Base-by-base conservation (phyloP, 2,329 filamentous ascomycete species). In the Tolypocladium tropicale region DNA sequence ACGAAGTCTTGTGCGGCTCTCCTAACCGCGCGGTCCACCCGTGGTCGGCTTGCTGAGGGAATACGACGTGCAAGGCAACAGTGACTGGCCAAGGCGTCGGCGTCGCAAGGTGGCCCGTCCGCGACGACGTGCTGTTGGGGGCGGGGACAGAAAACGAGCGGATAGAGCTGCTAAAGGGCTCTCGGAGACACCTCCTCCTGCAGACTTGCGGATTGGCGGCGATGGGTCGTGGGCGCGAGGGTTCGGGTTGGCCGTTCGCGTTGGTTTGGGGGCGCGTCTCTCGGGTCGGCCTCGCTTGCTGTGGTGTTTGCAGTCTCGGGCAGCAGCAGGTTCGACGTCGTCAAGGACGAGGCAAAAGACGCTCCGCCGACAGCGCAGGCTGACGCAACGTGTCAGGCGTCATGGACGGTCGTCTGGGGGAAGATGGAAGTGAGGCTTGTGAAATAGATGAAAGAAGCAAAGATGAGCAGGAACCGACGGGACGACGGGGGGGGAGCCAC, bases 381-480 rank as follows among this genome's bases (percentile, higher is more conserved):
- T 4, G 12, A 5, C 18, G 41, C 41, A 23, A 46, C 41, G 41
- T 7, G 14, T 28, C 41, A 28, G 9, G 12, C 36, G 49, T 52
- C 49, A 23, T 43, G n/a, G 34, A 21, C 25, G 41, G 39, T 52
- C 28, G 39, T 25, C 57, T 52, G 36, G 53, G 52, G 37, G 46
- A 28, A 28, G 53, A 51, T 18, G 50, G 43, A 52, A 48, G 21
- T 48, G 53, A 34, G 34, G 46, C 52, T 43, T 28, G 52, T 43
- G 1, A 53, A 49, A 39, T 52, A 53, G 59, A 57, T 61, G 56
- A 58, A 60, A 60, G 53, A 55, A 59, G 59, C 23, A 61, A 60
- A 57, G 58, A 60, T 60, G 57, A 41, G 57, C 58, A 57, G 25
- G 43, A 23, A 34, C 32, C 2, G 30, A 34, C 18, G 30, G 49